Conservation (phyloP, 257 asterid species). For the Nicotiana otophora region DNA sequence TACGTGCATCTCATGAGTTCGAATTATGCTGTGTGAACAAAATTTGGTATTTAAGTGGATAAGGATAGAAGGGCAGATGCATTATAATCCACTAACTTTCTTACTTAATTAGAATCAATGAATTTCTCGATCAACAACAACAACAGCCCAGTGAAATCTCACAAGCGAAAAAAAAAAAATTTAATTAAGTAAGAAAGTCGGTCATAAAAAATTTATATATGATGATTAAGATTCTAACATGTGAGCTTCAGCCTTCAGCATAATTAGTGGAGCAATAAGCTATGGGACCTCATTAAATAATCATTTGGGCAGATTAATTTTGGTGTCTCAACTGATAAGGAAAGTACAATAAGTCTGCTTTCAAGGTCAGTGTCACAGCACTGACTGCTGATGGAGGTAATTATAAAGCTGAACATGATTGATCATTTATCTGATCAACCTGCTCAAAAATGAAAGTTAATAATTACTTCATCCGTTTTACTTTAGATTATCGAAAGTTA, state of each 20-base stretch:
- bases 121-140: neutral
- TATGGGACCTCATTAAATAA: neutral
- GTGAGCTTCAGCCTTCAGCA: no score
- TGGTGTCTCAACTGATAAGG: neutral
- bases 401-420: conserved; percentile 14
- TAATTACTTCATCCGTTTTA: no score
- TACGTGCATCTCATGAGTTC: neutral
- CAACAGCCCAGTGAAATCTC: no score
- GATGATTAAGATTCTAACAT: neutral
- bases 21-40: neutral
- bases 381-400: neutral
- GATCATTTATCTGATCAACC: neutral
- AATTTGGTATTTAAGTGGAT: neutral
- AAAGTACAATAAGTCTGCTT: neutral
- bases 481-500: no score
- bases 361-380: neutral
- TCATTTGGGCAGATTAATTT: neutral
- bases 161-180: no score
- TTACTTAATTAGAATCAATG: neutral
- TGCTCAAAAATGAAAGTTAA: neutral
- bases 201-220: neutral
- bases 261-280: neutral
- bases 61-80: neutral
- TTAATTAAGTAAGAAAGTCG: no score
- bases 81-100: neutral